These are phyloP conservation scores for Dioscorea zingiberensis DNA, from an alignment of 106 monocot species.

Conservation along the genomic window DNA sequence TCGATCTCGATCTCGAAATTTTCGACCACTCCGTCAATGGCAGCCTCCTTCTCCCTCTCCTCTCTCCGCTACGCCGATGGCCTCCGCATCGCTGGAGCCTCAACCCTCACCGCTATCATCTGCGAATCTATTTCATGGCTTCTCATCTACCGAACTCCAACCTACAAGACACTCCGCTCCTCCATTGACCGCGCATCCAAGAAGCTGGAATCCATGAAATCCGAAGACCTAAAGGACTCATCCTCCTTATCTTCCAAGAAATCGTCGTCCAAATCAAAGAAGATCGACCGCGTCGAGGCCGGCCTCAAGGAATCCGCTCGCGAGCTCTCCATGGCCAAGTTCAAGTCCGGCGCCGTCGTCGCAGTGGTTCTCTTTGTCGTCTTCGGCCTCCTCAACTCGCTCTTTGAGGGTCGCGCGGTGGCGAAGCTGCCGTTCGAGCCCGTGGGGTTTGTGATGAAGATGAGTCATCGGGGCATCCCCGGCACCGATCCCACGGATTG, in stretches of 20 bases:
- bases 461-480: slow-evolving; percentile 87
- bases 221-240: background rate
- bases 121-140: slow-evolving; percentile 96
- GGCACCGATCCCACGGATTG: slow-evolving; percentile 87
- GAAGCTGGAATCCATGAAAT: slow-evolving; percentile 89
- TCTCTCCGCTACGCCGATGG: slow-evolving; percentile 63
- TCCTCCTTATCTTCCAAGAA: slow-evolving; percentile 7
- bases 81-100: slow-evolving; percentile 63
- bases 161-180: slow-evolving; percentile 89
- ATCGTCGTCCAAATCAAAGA: slow-evolving; percentile 54
- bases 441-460: slow-evolving; percentile 67
- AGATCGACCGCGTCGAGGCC: slow-evolving; percentile 93
- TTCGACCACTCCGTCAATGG: slow-evolving; percentile 19
- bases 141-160: slow-evolving; percentile 93
- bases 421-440: slow-evolving; percentile 93
- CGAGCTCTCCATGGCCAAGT: slow-evolving; percentile 91
- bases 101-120: slow-evolving; percentile 70
- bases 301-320: slow-evolving; percentile 88
- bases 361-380: slow-evolving; percentile 90
- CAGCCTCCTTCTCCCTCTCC: slow-evolving; percentile 20
- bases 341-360: slow-evolving; percentile 95
- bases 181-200: slow-evolving; percentile 85
- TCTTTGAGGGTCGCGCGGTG: slow-evolving; percentile 89
- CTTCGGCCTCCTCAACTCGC: slow-evolving; percentile 92
- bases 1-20: background rate